phyloP scores from a whole-genome alignment of 2,329 filamentous ascomycete species.

The Pseudogymnoascus sp. region DNA sequence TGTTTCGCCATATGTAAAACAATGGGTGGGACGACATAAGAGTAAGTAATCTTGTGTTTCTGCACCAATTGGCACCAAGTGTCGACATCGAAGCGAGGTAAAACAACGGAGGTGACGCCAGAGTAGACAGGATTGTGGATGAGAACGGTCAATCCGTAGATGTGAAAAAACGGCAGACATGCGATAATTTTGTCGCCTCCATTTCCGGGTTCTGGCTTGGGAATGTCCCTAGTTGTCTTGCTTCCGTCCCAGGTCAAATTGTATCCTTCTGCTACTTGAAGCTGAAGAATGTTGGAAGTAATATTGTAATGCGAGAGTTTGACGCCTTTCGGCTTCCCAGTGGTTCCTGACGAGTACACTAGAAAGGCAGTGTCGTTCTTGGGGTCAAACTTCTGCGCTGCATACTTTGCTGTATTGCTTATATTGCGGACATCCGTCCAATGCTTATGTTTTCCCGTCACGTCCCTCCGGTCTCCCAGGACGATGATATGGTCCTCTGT shows the following conservation, averaged over 20 bases:
- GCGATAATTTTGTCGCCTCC: constrained; percentile 58
- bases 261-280: constrained; percentile 41
- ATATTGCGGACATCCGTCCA: constrained; percentile 60
- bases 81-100: constrained; percentile 71
- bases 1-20: constrained; percentile 70
- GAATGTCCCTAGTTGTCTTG: constrained; percentile 58
- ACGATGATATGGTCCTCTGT: constrained; percentile 62
- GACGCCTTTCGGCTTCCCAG: constrained; percentile 76
- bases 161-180: constrained; percentile 77
- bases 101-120: constrained; percentile 59
- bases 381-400: constrained; percentile 43
- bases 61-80: constrained; percentile 68
- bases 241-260: constrained; percentile 48
- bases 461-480: constrained; percentile 59
- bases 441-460: constrained; percentile 66
- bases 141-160: constrained; percentile 57
- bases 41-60: constrained; percentile 61
- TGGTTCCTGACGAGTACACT: constrained; percentile 80
- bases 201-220: constrained; percentile 25
- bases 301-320: constrained; percentile 38
- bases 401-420: constrained; percentile 50
- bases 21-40: constrained; percentile 74
- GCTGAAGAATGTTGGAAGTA: constrained; percentile 33
- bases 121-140: constrained; percentile 57
- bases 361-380: constrained; percentile 60